Evolutionary conservation across 1,139 yeast species (phyloP), one percentile per base, ranked within the genome.

Genomic region (Blastobotrys persicus): DNA sequence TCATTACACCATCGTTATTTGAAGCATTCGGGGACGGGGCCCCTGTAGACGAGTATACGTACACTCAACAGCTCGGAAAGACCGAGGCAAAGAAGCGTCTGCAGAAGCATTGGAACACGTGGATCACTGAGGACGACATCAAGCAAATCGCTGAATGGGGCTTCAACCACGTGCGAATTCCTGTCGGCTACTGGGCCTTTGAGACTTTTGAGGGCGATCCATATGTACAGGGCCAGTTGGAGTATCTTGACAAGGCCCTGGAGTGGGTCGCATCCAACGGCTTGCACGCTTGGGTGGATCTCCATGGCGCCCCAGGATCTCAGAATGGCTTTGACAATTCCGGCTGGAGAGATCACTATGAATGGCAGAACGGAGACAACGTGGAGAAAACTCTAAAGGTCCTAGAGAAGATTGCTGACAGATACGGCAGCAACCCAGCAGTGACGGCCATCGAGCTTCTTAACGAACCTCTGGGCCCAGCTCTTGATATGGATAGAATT

Each of bases 181-280:
- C 98, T 23, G 79, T 91, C 54, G 98, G 98, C 5, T 92, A 91
- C 73, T 91, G 98, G 98, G 97, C 98, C 2, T 92, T 86, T 67
- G 69, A 76, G 45, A 69, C 73, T 40, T 71, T 79, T 51, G 77
- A 72, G 17, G 70, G 73, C 52, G 98, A 92, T 65, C 96, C 98
- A 5, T 91, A 88, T 65, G 95, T 88, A 44, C 83, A 80, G 63
- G 97, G 97, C 20, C 97, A 89, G 70, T 80, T 76, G 48, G 64
- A 69, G 14, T 88, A 85, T 66, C 72, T 91, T 53, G 89, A 86
- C 59, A 72, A 75, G 58, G 96, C 96, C 7, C 72, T 91, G 46
- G 76, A 69, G 19, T 91, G 97, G 97, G 81, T 87, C 45, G 69
- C 79, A 49, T 71, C 74, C 17, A 61, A 81, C 59, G 78, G 76